Evolutionary conservation across 2,329 filamentous ascomycete genomes (phyloP).

Genomic region (Colletotrichum incanum): DNA sequence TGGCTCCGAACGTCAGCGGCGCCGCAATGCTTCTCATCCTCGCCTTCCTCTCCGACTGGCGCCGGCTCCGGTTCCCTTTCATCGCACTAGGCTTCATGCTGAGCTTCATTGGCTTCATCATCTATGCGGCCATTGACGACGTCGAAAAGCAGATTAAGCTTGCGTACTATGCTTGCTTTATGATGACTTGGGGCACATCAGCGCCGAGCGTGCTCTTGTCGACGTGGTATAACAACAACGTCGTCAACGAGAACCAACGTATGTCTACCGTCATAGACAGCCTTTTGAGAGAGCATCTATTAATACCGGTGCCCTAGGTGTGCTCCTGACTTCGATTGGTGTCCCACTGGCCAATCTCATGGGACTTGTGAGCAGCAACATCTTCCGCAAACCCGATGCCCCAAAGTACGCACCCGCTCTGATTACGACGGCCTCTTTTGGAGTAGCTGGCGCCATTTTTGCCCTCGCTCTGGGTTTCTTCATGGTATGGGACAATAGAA

Average conservation of each 20-base stretch:
- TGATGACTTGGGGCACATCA: constrained; percentile 87
- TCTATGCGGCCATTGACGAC: constrained; percentile 78
- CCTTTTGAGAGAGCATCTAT: not conserved
- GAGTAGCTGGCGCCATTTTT: constrained; percentile 68
- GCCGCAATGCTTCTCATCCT: constrained; percentile 81
- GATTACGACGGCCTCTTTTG: constrained; percentile 76
- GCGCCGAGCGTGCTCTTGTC: constrained; percentile 80
- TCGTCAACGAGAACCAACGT: constrained; percentile 82
- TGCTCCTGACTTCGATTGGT: constrained; percentile 66
- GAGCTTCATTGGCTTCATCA: constrained; percentile 84
- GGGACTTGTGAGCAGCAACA: constrained; percentile 79
- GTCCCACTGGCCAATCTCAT: constrained; percentile 85
- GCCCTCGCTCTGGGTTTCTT: constrained; percentile 13
- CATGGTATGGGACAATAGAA: constrained; percentile 71
- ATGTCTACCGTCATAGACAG: constrained; percentile 54
- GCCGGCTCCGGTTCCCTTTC: constrained; percentile 72
- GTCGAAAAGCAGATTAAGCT: constrained; percentile 67
- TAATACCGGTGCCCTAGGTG: not conserved
- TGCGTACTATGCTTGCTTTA: constrained; percentile 73
- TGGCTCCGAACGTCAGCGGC: constrained; percentile 84
- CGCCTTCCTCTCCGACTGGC: constrained; percentile 79
- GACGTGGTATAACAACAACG: constrained; percentile 84
- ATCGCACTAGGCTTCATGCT: constrained; percentile 81
- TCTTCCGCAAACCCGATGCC: constrained; percentile 75
- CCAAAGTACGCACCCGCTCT: constrained; percentile 78